Base-by-base conservation (phyloP, 176 grass and related monocot genomes). In the Avena eriantha region DNA sequence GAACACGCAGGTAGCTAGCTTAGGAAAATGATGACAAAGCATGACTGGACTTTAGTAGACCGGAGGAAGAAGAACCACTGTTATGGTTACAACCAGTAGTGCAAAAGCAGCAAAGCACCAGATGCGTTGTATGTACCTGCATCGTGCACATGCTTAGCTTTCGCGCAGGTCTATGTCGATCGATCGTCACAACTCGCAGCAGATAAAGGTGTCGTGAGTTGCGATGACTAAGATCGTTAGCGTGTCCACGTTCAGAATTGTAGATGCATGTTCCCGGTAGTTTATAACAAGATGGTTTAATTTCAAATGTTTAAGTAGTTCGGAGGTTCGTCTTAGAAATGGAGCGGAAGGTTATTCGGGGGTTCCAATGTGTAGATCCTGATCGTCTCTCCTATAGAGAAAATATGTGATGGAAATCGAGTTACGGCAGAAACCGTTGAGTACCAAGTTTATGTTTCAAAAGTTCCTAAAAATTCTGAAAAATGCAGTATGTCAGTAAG, bases 81-180 rank as follows among this genome's bases (percentile, higher is more conserved):
- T 84, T 84, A 60, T 70, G 22, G 41, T 49, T 87, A 87, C 76
- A 84, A 80, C 81, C 59, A 51, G 24, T 53, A 76, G 24, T 84
- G 69, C 26, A 23, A 85, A 91, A 84, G 58, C 39, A 67, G 58
- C 36, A 39, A 18, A 68, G 54, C 55, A 83, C 73, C 45, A 10
- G 21, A 84, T 66, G 31, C 21, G 31, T 9, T 68, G 34, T 31
- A 67, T 68, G 34, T 31, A 67, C 18, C 19, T 26, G 33, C 8
- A 36, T 75, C 7, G 11, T 10, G 19, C 23, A 10, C 41, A 39
- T 73, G 26, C 9, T 24, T 65, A 21, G 83, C 56, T 74, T 80
- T 81, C 77, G 80, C 21, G 10, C n/a, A 16, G 14, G 48, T 78
- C 60, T n/a, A 35, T 8, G 19, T 74, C 15, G 69, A 13, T 69